Conservation (phyloP, 1,284 basidiomycete species). For the Apiotrichum mycotoxinovorans region DNA sequence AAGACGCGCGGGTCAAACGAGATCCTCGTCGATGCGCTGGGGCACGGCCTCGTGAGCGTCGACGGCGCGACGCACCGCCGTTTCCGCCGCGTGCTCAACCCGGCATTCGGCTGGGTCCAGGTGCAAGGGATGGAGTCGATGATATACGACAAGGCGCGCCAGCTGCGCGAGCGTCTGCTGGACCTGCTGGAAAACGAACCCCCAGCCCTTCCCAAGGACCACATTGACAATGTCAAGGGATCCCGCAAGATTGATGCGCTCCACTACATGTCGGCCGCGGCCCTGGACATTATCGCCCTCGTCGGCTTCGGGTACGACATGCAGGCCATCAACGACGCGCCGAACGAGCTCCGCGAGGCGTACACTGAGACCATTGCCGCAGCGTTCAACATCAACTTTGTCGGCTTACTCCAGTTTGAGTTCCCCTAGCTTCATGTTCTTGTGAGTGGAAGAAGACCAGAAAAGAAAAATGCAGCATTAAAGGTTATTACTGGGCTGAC, state of each 20-base stretch:
- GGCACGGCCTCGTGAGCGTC: background rate
- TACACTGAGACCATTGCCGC: no score
- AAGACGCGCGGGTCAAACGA: no score
- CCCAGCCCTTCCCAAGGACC: no score
- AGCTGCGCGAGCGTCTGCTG: constrained; percentile 49
- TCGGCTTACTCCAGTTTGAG: no score
- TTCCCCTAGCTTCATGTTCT: no score
- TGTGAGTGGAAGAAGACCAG: no score
- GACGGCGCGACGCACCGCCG: constrained; percentile 50
- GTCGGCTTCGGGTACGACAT: background rate
- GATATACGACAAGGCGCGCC: constrained; percentile 61
- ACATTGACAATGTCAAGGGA: no score
- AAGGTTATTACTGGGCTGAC: no score
- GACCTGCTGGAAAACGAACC: background rate
- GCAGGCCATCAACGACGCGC: background rate
- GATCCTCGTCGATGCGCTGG: no score
- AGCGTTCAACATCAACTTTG: no score
- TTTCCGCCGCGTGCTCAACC: constrained; percentile 53
- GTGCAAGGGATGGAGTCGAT: constrained; percentile 55
- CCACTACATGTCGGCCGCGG: background rate
- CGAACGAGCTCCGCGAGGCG: background rate
- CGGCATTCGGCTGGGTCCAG: constrained; percentile 46
- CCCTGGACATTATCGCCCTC: background rate
- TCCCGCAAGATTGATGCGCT: no score
- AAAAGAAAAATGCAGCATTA: no score